Evolutionary conservation across 2,329 filamentous ascomycete genomes (phyloP).

Genomic region (Phialophora macrospora): DNA sequence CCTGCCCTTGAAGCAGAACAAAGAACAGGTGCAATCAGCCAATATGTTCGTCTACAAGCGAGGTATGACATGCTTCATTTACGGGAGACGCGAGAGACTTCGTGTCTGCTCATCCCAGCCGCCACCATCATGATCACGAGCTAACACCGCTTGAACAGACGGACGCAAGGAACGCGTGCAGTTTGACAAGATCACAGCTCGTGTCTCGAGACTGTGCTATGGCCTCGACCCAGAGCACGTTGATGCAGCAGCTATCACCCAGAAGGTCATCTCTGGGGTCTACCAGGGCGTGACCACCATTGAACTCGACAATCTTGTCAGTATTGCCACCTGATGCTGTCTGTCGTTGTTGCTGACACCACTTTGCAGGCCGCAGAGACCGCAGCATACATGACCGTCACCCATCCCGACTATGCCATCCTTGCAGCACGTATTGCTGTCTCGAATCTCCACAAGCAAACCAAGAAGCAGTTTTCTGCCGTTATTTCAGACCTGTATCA

Average conservation of each 20-base stretch:
- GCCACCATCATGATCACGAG: slow-evolving; percentile 26
- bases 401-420: slow-evolving; percentile 97
- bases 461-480: slow-evolving; percentile 99
- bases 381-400: slow-evolving; percentile 99
- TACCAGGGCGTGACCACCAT: slow-evolving; percentile 97
- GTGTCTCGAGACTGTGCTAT: slow-evolving; percentile 96
- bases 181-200: slow-evolving; percentile 99
- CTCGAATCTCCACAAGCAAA: slow-evolving; percentile 99
- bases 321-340: slow-evolving; percentile 43
- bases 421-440: slow-evolving; percentile 97
- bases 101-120: neutral
- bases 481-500: slow-evolving; percentile 92
- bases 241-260: slow-evolving; percentile 95
- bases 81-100: neutral
- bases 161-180: slow-evolving; percentile 99
- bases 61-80: slow-evolving; percentile 53
- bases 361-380: slow-evolving; percentile 85
- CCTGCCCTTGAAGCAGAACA: slow-evolving; percentile 7
- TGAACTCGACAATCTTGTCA: slow-evolving; percentile 93
- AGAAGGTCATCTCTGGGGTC: slow-evolving; percentile 99
- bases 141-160: slow-evolving; percentile 61
- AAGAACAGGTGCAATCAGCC: slow-evolving; percentile 2
- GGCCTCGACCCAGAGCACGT: slow-evolving; percentile 94
- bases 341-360: slow-evolving; percentile 40
- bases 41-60: slow-evolving; percentile 67